Conservation (phyloP, 2,329 filamentous ascomycete species). For the Colletotrichum sp. region DNA sequence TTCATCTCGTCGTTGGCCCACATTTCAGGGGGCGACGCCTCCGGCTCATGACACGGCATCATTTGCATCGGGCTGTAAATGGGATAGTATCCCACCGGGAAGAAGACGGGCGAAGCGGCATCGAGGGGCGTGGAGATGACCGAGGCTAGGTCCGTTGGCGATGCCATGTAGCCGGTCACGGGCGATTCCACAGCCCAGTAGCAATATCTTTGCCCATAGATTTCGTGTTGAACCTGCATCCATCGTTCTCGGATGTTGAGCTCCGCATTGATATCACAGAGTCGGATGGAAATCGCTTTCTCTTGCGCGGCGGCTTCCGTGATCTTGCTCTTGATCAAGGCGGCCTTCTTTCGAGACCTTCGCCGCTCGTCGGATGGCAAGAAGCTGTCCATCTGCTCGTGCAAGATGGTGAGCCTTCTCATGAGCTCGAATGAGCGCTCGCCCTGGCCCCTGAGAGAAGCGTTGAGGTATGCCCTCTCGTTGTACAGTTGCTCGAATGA, state of each 20-base stretch:
- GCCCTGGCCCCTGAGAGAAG: conserved; percentile 45
- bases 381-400: conserved; percentile 31
- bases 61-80: background rate
- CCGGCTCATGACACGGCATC: background rate
- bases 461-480: conserved; percentile 52
- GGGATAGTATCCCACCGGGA: conserved; percentile 26
- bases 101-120: conserved; percentile 33
- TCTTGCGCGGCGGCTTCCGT: conserved; percentile 51
- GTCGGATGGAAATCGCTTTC: conserved; percentile 44
- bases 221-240: conserved; percentile 34
- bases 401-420: conserved; percentile 38
- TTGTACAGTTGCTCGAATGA: conserved; percentile 45
- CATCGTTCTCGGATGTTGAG: conserved; percentile 48
- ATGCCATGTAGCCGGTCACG: background rate
- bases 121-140: conserved; percentile 29
- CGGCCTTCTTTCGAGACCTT: conserved; percentile 44
- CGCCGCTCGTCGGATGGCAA: conserved; percentile 26
- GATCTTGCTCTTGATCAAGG: conserved; percentile 46
- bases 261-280: conserved; percentile 56
- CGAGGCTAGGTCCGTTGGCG: background rate
- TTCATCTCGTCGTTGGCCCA: background rate
- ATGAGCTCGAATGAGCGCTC: conserved; percentile 41
- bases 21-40: background rate
- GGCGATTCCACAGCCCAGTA: conserved; percentile 3
- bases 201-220: background rate